Evolutionary conservation across 2,329 filamentous ascomycete genomes (phyloP), one percentile per base, ranked within the genome.

Genomic region (Sodiomyces alkalinus): DNA sequence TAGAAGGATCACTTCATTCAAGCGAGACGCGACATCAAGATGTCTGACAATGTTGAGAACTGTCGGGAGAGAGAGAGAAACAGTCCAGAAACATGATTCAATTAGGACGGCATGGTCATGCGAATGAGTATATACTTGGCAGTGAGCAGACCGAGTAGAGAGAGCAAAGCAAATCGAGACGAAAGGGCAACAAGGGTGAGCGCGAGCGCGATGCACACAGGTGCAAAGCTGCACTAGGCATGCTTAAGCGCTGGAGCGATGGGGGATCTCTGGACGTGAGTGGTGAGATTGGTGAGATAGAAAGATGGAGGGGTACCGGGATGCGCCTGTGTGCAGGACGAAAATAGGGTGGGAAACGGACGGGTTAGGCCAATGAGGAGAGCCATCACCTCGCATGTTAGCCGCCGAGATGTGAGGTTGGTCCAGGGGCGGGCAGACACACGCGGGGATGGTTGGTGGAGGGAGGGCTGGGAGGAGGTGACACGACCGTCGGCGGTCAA

Each of bases 361-460:
- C 29, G 29, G 26, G 35, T 12, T 22, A 28, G 37, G 19, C 47
- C 47, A 50, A 50, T 50, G 32, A 42, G 27, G 17, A 33, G 21
- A 18, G 28, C 31, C 33, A 46, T 50, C 47, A 50, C 47, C 41
- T 41, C 49, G 46, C 47, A 47, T 34, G 23, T 12, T 38, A 38
- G 36, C 34, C 36, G 36, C 36, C 36, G 34, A 37, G 36, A 27
- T 32, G 29, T 37, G 30, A 28, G 14, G 14, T 25, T 14, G 12
- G 27, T 13, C 15, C 21, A 23, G 15, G 23, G 23, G 29, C 25
- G 26, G 27, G 19, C 17, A 29, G 26, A 38, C 31, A 34, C 31
- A 30, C 36, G 36, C 34, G 34, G 29, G 36, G 36, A 28, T 36
- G 36, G 36, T 31, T 20, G 23, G 23, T 21, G 19, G 15, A 14